These are phyloP conservation scores for Trichaptum fuscoviolaceum DNA, from an alignment of 768 basidiomycete genomes.

Conservation along the genomic window DNA sequence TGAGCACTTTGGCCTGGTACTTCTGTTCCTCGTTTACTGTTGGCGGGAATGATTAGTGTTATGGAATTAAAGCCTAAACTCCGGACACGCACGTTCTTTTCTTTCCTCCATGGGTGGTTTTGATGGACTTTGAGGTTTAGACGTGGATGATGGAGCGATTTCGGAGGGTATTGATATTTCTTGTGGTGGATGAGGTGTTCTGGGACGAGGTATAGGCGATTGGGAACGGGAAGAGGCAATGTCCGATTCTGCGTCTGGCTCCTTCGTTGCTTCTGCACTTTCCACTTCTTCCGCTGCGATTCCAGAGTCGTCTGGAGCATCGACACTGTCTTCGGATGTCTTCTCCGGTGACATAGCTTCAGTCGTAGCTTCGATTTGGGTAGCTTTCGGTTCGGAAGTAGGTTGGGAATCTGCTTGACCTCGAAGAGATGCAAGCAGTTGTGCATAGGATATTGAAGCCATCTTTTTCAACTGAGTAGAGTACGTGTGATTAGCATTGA, in stretches of 20 bases:
- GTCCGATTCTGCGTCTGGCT: background rate
- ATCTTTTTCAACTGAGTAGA: background rate
- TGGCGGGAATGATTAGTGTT: background rate
- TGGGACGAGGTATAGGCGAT: background rate
- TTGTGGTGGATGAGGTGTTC: background rate
- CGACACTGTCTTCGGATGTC: background rate
- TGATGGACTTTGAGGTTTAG: background rate
- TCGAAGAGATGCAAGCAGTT: background rate
- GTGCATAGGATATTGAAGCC: background rate
- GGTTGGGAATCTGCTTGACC: background rate
- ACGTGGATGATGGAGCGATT: background rate
- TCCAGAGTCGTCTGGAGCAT: background rate
- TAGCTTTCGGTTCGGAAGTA: background rate
- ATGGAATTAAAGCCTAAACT: background rate
- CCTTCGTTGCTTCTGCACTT: background rate
- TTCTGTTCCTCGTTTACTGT: slow-evolving; percentile 16
- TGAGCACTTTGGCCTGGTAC: slow-evolving; percentile 16
- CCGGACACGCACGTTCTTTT: background rate
- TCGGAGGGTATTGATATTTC: background rate
- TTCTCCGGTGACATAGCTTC: background rate
- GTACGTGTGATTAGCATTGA: background rate
- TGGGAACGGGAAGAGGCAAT: background rate
- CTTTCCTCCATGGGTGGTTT: background rate
- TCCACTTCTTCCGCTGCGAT: background rate
- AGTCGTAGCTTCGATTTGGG: background rate